Evolutionary conservation across 129 eudicot genomes (phyloP), one percentile per base, ranked within the genome.

Genomic region (Tagetes erecta): DNA sequence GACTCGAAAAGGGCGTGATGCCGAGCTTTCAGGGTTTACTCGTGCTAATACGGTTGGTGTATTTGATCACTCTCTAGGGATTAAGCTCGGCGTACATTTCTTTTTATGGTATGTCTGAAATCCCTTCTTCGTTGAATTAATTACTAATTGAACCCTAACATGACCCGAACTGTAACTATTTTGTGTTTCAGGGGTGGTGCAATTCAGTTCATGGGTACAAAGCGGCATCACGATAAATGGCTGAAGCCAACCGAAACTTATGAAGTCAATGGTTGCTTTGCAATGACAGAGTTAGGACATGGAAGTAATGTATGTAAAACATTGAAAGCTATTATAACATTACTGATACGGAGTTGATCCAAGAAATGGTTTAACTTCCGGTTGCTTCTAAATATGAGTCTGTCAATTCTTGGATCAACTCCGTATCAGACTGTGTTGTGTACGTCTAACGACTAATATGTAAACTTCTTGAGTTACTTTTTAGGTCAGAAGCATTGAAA

Each of bases 261-360:
- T 57, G 77, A 45, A 58, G 67, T 94, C 55, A 86, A 76, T 62
- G 99, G 99, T 50, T 94, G 99, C 88, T 94, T 94, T 79, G 93
- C 97, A n/a, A 94, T 94, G 99, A 94, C 99, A 14, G 99, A 94
- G 80, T 84, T 94, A 84, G 99, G 99, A 13, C 97, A 91, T 83
- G 97, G 99, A 78, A 94, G 97, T 79, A 94, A 94, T 87, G 99
- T 94, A 86, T 67, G 98, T 60, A 60, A 35, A 60, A 9, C 6
- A 3, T 2, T 86, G 51, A 68, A 76, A 36, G 44, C 37, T 56
- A 3, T n/a, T 9, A 45, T 62, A 52, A 14, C 39, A 2, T 64
- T 50, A 60, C 8, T 60, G 57, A 53, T 44, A 41, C 1, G n/a
- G 8, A 35, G 66, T 0, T 60, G 8, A 60, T 36, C 20, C 42